These are phyloP conservation scores for Amanita fuliginea DNA, from an alignment of 768 basidiomycete species.

Conservation along the genomic window DNA sequence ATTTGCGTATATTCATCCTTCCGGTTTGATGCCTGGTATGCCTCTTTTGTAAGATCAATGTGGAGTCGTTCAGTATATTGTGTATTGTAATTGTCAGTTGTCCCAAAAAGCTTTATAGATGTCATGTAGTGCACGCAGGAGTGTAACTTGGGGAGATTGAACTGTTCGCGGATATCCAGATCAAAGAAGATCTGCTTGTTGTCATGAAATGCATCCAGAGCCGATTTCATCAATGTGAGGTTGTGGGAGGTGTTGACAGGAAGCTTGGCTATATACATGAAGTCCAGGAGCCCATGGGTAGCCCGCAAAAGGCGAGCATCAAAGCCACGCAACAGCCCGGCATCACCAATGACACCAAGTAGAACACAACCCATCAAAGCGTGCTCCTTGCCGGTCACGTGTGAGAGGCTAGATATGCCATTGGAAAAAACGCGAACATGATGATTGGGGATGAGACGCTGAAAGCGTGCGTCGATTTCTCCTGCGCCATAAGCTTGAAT, in stretches of 20 bases:
- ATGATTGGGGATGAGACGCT: constrained; percentile 18
- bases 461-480: constrained; percentile 27
- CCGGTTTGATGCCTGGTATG: too few species aligned
- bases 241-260: constrained; percentile 8
- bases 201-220: not conserved
- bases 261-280: constrained; percentile 13
- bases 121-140: too few species aligned
- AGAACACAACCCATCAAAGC: constrained; percentile 18
- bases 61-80: constrained; percentile 11
- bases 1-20: too few species aligned
- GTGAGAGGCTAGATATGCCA: constrained; percentile 24
- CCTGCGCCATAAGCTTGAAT: constrained; percentile 11
- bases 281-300: constrained; percentile 14
- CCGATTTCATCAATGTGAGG: not conserved
- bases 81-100: constrained; percentile 9
- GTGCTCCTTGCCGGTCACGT: constrained; percentile 28
- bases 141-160: constrained; percentile 18
- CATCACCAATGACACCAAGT: constrained; percentile 14
- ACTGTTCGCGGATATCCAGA: constrained; percentile 10
- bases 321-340: not conserved
- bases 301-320: constrained; percentile 5
- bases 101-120: constrained; percentile 10
- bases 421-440: constrained; percentile 22
- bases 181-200: constrained; percentile 13
- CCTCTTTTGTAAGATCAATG: too few species aligned